Conservation (phyloP, 2,329 filamentous ascomycete genomes). For the Sporothrix euskadiensis region DNA sequence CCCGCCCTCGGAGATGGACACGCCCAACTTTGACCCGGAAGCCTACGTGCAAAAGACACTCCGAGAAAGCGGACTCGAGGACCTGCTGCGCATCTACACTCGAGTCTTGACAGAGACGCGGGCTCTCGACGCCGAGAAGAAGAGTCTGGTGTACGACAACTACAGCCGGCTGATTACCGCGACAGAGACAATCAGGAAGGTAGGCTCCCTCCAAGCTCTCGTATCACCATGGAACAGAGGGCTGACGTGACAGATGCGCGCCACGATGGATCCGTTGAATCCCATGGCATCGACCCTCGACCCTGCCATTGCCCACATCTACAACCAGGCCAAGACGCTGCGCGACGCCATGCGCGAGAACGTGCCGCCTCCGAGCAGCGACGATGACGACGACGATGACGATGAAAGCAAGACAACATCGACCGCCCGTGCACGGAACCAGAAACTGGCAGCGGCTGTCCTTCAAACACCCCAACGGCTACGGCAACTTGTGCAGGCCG, state of each 20-base stretch:
- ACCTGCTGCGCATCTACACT: slow-evolving; percentile 69
- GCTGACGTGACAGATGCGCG: slow-evolving; percentile 61
- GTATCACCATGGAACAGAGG: not conserved
- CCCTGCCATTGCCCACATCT: slow-evolving; percentile 73
- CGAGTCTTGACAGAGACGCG: slow-evolving; percentile 77
- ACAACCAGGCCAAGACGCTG: slow-evolving; percentile 59
- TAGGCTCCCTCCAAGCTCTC: slow-evolving; percentile 34
- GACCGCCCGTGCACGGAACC: slow-evolving; percentile 44
- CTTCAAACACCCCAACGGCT: slow-evolving; percentile 62
- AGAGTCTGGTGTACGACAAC: slow-evolving; percentile 96
- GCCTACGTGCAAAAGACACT: slow-evolving; percentile 65
- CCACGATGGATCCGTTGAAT: slow-evolving; percentile 76
- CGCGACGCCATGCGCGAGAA: slow-evolving; percentile 52
- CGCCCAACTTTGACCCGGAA: slow-evolving; percentile 69
- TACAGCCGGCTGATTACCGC: slow-evolving; percentile 96
- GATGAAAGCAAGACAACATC: slow-evolving; percentile 39
- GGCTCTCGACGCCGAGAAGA: slow-evolving; percentile 91
- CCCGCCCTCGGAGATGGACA: slow-evolving; percentile 71
- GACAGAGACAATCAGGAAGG: slow-evolving; percentile 89
- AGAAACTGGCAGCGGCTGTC: slow-evolving; percentile 63
- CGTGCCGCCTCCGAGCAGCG: slow-evolving; percentile 47
- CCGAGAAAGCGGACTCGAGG: slow-evolving; percentile 63
- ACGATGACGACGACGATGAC: slow-evolving; percentile 42
- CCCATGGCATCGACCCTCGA: slow-evolving; percentile 72
- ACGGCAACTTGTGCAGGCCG: slow-evolving; percentile 58